These are phyloP conservation scores for Asterophora lycoperdoides DNA, from an alignment of 768 basidiomycete genomes.

Conservation along the genomic window DNA sequence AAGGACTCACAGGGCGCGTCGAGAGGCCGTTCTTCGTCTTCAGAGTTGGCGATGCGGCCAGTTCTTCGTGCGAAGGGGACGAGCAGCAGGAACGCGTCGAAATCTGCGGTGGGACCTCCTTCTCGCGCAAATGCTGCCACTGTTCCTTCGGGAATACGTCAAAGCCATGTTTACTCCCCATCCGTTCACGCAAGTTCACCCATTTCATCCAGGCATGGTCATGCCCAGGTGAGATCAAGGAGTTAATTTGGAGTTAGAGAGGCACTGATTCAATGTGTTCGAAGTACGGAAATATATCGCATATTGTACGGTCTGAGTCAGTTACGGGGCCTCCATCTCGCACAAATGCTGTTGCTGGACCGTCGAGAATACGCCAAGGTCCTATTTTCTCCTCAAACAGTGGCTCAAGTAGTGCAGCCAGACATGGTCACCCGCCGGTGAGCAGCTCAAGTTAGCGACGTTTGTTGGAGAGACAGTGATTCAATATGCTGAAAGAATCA, in stretches of 20 bases:
- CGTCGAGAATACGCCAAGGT: no score
- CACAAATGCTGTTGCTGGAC: no score
- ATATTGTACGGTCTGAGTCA: not conserved
- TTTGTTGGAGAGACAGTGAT: not conserved
- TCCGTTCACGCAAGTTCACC: not conserved
- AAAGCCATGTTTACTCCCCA: not conserved
- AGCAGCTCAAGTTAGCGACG: no score
- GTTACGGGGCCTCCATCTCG: no score
- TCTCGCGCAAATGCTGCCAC: not conserved
- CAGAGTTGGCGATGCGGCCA: not conserved
- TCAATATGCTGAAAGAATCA: not conserved
- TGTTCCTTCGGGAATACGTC: not conserved
- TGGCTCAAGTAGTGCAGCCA: no score
- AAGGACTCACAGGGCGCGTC: not conserved
- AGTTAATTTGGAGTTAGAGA: no score
- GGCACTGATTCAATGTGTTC: not conserved
- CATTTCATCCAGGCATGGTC: not conserved
- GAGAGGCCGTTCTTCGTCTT: not conserved
- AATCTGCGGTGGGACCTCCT: not conserved
- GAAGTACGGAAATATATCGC: not conserved
- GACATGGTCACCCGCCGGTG: no score
- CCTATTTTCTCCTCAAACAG: no score
- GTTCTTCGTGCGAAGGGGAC: not conserved
- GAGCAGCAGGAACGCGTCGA: not conserved
- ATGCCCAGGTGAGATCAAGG: constrained; percentile 1